Base-by-base conservation (phyloP, 179 eudicot genomes). In the Nepenthes alata region DNA sequence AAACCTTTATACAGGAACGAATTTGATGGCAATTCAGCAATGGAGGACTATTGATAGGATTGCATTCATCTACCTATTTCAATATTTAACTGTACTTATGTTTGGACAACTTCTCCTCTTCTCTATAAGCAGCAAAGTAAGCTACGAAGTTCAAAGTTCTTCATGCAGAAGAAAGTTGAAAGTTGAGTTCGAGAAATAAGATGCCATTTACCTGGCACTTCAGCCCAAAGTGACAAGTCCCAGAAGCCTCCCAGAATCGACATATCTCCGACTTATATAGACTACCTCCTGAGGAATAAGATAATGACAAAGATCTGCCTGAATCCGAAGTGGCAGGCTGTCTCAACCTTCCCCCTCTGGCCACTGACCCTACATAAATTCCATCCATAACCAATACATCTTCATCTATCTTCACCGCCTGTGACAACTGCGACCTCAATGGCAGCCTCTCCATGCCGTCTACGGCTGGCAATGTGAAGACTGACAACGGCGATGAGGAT, bases 371-470 rank as follows among this genome's bases (percentile, higher is more conserved):
- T 2, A 78, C 77, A 8, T 71, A 63, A 65, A 78, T 60, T 36
- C 80, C 85, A 35, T 81, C 89, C 83, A 81, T 78, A 11, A 83
- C 82, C 47, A 84, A 47, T 58, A 81, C 83, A 35, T 78, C 85
- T 44, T 81, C 85, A 69, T 77, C 80, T 47, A 77, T 70, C 68
- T 80, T 77, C 50, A 75, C 70, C 25, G 72, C 71, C 38, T 63
- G 68, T 52, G 60, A 36, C 44, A 63, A 57, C 34, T 67, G 74
- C 15, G 67, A 59, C 50, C 62, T 49, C 68, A 63, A 57, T 25
- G 69, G 74, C 15, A 66, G 56, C 50, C 62, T 49, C 68, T 68
- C 60, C 59, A 67, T 35, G 36, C 60, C 74, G 61, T 74, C 76
- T 16, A 74, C 7, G 44, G 77, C 35, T 53, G 74, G 34, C 34